These are phyloP conservation scores for Passiflora organensis DNA, from an alignment of 345 rosid species.

Conservation along the genomic window DNA sequence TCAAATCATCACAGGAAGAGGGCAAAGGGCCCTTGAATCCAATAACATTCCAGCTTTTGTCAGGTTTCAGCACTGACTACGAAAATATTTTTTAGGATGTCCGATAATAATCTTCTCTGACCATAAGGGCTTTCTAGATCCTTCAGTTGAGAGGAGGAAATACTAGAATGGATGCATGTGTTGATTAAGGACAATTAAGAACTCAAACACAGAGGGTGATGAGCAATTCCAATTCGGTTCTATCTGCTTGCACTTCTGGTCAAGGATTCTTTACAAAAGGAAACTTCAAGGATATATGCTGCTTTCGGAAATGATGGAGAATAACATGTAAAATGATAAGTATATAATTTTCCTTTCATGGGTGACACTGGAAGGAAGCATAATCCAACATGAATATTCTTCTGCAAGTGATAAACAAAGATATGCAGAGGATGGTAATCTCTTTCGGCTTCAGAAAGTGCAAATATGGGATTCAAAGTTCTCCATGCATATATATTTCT, in stretches of 20 bases:
- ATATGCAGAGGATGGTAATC: constrained; percentile 2
- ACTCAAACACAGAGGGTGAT: no score
- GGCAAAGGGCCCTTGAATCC: no score
- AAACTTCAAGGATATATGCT: not conserved
- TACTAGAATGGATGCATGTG: no score
- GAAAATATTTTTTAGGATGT: no score
- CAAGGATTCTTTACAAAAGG: not conserved
- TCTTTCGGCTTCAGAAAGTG: constrained; percentile 1
- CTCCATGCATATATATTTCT: not conserved
- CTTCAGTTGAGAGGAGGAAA: no score
- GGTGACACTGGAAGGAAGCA: not conserved
- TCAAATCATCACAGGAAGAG: no score
- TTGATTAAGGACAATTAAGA: no score
- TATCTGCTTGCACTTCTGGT: not conserved
- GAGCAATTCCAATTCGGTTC: not conserved
- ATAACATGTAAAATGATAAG: constrained; percentile 1
- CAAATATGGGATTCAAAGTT: constrained; percentile 5
- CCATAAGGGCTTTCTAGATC: no score
- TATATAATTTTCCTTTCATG: constrained; percentile 4
- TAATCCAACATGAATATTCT: constrained; percentile 26
- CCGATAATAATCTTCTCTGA: no score
- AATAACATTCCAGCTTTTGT: no score
- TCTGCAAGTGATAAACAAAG: constrained; percentile 2
- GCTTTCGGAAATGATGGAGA: not conserved
- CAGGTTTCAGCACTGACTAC: no score